Base-by-base conservation (phyloP, 768 basidiomycete genomes). In the Postia placenta region DNA sequence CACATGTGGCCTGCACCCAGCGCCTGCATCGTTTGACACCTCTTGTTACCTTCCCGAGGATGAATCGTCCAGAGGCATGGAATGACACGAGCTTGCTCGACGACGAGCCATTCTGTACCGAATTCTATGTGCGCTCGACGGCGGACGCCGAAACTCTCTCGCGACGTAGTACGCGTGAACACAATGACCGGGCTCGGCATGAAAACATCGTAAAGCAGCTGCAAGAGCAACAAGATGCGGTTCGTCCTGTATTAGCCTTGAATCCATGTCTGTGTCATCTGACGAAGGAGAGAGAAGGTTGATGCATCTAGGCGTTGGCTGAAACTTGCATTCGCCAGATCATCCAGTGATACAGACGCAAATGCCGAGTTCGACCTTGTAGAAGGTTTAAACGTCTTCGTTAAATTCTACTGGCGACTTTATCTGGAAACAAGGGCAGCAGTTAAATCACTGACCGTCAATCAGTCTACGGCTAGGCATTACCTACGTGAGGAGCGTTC, bases 401-500 rank as follows among this genome's bases (percentile, higher is more conserved):
- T 64, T 36, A 48, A 46, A 25, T 62, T 61, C 46, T 64, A 57
- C 47, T 65, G 64, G 64, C 14, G 44, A 14, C 41, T 58, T 20
- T 42, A 53, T 17, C 19, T 7, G 22, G 26, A 42, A 3, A 4
- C 14, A 11, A 24, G 5, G n/a, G 17, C 4, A 2, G 26, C 47
- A 4, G 14, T n/a, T 0, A 19, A 24, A 24, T 11, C 6, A 41
- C 4, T 35, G 19, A 14, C 14, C 2, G 14, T 45, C n/a, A 39
- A 47, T 27, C 53, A 44, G 15, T 9, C 14, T 19, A n/a, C 45
- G 6, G 55, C 55, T 6, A 5, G 12, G 39, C 38, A 39, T 33
- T 36, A 51, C 41, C 41, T 47, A 14, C 20, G 47, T 5, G 11
- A 17, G 4, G 51, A 55, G 51, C 50, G 58, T 15, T 49, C 42